Percentiles rank a stretch among this genome's conserved stretches.
Evolutionary conservation across 768 basidiomycete genomes (phyloP).

Genomic region (Panaeolus papilionaceus): DNA sequence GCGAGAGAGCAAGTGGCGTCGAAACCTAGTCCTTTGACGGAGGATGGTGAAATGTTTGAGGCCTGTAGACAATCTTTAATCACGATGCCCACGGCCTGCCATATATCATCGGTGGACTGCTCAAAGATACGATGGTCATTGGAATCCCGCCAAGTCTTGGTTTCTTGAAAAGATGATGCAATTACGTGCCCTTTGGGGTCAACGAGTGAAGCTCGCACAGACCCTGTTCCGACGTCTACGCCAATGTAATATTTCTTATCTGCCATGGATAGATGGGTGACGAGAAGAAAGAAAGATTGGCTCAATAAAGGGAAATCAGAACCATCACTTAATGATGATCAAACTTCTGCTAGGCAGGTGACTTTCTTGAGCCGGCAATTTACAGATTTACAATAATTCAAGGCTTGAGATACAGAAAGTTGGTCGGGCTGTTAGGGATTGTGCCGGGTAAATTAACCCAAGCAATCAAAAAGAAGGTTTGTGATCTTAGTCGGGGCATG

Average conservation of each 20-base stretch:
- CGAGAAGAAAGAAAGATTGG: background rate
- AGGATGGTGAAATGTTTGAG: conserved; percentile 57
- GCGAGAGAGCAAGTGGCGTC: conserved; percentile 98
- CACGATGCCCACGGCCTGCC: conserved; percentile 69
- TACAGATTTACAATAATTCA: too few species aligned
- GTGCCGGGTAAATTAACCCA: conserved; percentile 8
- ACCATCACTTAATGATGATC: background rate
- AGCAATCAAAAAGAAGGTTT: conserved; percentile 17
- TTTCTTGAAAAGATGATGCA: conserved; percentile 82
- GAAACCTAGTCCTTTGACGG: conserved; percentile 89
- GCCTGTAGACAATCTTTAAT: conserved; percentile 67
- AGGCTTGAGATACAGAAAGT: background rate
- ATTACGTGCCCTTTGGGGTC: conserved; percentile 69
- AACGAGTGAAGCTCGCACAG: conserved; percentile 86
- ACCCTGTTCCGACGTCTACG: conserved; percentile 92
- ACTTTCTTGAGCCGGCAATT: background rate
- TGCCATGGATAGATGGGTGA: conserved; percentile 14
- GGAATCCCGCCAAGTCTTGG: conserved; percentile 85
- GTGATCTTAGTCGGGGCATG: conserved; percentile 35
- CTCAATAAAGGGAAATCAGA: background rate
- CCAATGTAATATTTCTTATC: conserved; percentile 65
- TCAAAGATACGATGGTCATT: conserved; percentile 94
- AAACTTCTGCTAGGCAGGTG: background rate
- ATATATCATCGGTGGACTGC: conserved; percentile 91
- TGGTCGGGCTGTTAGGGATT: background rate